Conservation (phyloP, 192 early-diverging fungal genomes). For the Backusella morwellensis region DNA sequence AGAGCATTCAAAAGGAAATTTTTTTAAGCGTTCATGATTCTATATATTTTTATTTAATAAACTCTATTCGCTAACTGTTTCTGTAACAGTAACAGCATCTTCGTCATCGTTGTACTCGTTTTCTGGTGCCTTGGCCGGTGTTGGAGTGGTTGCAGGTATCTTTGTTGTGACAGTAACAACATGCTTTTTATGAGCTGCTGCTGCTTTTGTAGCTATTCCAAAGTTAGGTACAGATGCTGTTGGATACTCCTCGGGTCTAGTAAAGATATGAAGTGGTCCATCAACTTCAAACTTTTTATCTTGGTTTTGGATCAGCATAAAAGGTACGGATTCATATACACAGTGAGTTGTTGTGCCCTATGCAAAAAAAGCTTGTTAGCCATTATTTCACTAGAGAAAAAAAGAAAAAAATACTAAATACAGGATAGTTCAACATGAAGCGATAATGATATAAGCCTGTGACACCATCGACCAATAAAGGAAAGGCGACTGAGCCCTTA, state of each 20-base stretch:
- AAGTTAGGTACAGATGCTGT: neutral
- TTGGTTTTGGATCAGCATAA: conserved; percentile 31
- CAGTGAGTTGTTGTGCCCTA: conserved; percentile 29
- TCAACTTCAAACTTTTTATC: neutral
- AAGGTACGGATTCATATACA: conserved; percentile 38
- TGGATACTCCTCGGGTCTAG: neutral
- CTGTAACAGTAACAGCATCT: neutral
- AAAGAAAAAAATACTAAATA: conserved; percentile 9
- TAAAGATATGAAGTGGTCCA: conserved; percentile 1
- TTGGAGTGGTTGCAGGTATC: neutral
- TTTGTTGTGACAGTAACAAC: neutral
- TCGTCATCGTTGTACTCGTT: neutral
- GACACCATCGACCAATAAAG: conserved; percentile 18
- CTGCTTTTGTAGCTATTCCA: neutral
- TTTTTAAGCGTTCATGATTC: neutral
- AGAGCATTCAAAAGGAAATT: neutral
- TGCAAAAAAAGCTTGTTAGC: neutral
- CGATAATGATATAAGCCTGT: conserved; percentile 37
- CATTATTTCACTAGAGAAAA: neutral
- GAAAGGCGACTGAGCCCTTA: conserved; percentile 16
- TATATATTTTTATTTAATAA: conserved; percentile 3
- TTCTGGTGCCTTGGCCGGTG: neutral
- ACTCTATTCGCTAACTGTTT: neutral
- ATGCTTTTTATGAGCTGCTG: neutral
- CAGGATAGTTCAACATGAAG: conserved; percentile 35